These are phyloP conservation scores for Globisporangium cederbergense DNA, from an alignment of 352 stramenopile species.

Conservation along the genomic window DNA sequence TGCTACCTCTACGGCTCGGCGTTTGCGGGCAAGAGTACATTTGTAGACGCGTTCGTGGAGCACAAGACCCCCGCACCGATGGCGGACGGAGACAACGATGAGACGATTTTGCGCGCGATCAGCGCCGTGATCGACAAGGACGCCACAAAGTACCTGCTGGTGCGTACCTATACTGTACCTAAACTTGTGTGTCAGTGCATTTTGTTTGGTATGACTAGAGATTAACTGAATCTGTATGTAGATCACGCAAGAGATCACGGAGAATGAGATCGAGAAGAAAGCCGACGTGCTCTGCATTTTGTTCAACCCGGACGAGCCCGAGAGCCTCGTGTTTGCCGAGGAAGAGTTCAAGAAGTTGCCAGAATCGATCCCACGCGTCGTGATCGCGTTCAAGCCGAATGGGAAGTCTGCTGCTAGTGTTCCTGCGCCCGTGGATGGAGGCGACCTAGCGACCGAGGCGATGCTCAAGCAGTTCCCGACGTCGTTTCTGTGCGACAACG, in stretches of 20 bases:
- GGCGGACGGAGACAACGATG: conserved; percentile 29
- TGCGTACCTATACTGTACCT: conserved; percentile 20
- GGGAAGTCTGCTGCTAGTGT: conserved; percentile 4
- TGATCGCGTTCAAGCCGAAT: conserved; percentile 48
- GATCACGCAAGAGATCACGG: conserved; percentile 61
- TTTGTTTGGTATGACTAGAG: background rate
- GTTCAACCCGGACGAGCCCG: conserved; percentile 50
- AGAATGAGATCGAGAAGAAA: conserved; percentile 63
- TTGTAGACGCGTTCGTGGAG: conserved; percentile 52
- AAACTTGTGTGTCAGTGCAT: background rate
- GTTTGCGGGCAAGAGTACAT: conserved; percentile 45
- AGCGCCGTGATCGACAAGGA: conserved; percentile 56
- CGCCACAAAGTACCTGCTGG: conserved; percentile 60
- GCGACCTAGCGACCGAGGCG: conserved; percentile 41
- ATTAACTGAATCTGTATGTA: conserved; percentile 12
- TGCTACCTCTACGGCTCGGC: conserved; percentile 62
- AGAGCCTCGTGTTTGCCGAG: conserved; percentile 43
- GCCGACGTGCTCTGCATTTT: conserved; percentile 73
- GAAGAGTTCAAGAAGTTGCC: conserved; percentile 56
- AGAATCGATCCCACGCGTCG: conserved; percentile 48
- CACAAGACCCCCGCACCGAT: conserved; percentile 20
- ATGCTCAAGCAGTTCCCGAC: conserved; percentile 47
- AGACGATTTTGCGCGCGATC: conserved; percentile 47
- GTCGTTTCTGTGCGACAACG: conserved; percentile 39
- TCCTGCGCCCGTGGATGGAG: conserved; percentile 16